Conservation (phyloP, 371 early-diverging fungal genomes). For the Mucor irregularis region DNA sequence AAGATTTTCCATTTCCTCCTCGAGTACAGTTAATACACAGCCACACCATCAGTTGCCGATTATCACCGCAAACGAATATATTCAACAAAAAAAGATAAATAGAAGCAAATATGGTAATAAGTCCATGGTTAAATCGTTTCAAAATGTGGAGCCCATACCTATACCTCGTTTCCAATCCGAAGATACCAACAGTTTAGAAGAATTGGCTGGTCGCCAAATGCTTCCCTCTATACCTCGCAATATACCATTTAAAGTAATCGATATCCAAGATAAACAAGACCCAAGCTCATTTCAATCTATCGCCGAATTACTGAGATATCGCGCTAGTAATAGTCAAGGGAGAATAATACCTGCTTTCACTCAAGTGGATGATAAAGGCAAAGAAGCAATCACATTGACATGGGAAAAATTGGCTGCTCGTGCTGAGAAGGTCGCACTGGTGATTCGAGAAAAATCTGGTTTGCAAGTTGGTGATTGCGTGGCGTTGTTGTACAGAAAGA, state of each 20-base stretch:
- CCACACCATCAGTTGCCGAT: neutral
- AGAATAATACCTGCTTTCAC: conserved; percentile 60
- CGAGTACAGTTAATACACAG: neutral
- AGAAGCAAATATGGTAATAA: conserved; percentile 26
- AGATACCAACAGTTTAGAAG: conserved; percentile 8
- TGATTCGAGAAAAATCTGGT: conserved; percentile 60
- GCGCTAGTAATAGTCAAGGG: conserved; percentile 41
- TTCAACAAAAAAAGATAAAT: neutral
- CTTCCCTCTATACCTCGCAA: conserved; percentile 34
- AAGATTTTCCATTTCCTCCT: conserved; percentile 15
- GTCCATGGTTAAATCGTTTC: conserved; percentile 29
- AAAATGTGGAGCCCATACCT: conserved; percentile 29
- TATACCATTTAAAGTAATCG: conserved; percentile 28
- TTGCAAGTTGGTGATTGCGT: conserved; percentile 63
- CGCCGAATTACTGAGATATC: conserved; percentile 54
- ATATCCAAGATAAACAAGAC: conserved; percentile 26
- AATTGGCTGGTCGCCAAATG: conserved; percentile 36
- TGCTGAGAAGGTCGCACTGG: conserved; percentile 69
- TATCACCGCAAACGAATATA: neutral
- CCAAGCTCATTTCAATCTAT: conserved; percentile 49
- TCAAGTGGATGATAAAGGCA: conserved; percentile 69
- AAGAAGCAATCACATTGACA: conserved; percentile 59
- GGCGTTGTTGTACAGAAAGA: conserved; percentile 71
- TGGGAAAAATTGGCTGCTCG: conserved; percentile 73
- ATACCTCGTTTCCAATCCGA: conserved; percentile 12